Conservation (phyloP, 2,329 filamentous ascomycete species). For the Aureobasidium leucospermi region DNA sequence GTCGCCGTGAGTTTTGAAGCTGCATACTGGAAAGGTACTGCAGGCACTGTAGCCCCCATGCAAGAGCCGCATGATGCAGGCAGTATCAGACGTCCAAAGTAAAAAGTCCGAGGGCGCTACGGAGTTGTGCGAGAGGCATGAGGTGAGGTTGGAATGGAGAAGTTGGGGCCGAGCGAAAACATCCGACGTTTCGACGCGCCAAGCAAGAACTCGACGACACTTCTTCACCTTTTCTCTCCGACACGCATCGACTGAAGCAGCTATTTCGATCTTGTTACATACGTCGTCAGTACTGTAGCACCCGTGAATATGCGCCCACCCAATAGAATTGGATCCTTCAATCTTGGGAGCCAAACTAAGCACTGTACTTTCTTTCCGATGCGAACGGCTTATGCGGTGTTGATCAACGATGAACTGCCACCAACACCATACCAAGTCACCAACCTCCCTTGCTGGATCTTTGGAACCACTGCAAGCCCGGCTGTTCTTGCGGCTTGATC, state of each 20-base stretch:
- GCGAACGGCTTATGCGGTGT: conserved; percentile 2
- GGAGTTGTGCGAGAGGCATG: conserved; percentile 6
- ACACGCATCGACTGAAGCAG: neutral
- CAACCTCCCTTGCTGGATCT: neutral
- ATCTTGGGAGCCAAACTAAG: neutral
- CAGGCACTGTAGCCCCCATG: neutral
- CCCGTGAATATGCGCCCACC: neutral
- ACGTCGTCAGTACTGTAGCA: neutral
- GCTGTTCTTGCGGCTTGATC: neutral
- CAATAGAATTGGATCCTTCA: neutral
- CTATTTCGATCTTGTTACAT: neutral
- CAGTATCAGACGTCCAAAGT: neutral
- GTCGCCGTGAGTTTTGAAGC: neutral
- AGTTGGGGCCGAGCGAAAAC: conserved; percentile 10
- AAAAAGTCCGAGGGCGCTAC: conserved; percentile 10
- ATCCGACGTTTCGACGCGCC: conserved; percentile 8
- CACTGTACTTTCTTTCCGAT: neutral
- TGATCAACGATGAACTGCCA: neutral
- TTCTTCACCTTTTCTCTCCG: neutral
- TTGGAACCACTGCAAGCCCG: neutral
- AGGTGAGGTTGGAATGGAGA: conserved; percentile 10
- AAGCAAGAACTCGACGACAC: neutral
- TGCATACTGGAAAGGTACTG: neutral
- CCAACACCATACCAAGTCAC: neutral
- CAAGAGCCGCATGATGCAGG: conserved; percentile 11